Evolutionary conservation across 129 eudicot species (phyloP), one percentile per base, ranked within the genome.

Genomic region (Centella asiatica): DNA sequence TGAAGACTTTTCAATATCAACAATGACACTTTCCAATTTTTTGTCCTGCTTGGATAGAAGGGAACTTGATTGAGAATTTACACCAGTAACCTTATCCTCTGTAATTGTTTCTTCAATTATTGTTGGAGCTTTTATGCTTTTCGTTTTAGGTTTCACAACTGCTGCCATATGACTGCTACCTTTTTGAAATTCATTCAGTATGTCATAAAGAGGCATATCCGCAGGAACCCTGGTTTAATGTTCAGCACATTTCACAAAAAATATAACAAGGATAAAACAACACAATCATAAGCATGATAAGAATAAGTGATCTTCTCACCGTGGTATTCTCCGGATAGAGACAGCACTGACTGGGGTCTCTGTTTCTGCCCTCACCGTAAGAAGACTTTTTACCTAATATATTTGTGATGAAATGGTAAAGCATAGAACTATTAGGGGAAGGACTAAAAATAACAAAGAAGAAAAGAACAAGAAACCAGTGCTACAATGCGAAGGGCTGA

Each of bases 101-200:
- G 64, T 81, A 45, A 66, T n/a, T 71, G 60, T 71, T 64, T 82
- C 87, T 68, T 76, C 85, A 61, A 72, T 81, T 40, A 69, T 64
- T 33, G 77, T 57, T 32, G 83, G 80, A 33, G 78, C 75, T 51
- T 36, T 82, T 53, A 40, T 57, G 64, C 62, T 64, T 69, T 76
- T 81, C 54, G 77, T 80, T 74, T 80, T 84, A 26, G 77, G 70
- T 74, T 77, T 92, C 42, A 92, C 98, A 26, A 93, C 99, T 64
- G 99, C 99, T 50, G 99, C 99, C 96, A 93, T 87, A 66, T 93
- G 99, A 67, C 99, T 93, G 69, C 95, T 83, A 51, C 99, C 99
- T 62, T 93, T 93, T 76, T 93, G 99, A 62, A 93, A 92, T 73
- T 92, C 98, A 13, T 92, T 92, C 58, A 92, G 79, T 80, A 92